A percentile compares a stretch with the other conserved stretches of the same genome.
Conservation (phyloP, 306 rosid genomes). For the Comarum palustre region DNA sequence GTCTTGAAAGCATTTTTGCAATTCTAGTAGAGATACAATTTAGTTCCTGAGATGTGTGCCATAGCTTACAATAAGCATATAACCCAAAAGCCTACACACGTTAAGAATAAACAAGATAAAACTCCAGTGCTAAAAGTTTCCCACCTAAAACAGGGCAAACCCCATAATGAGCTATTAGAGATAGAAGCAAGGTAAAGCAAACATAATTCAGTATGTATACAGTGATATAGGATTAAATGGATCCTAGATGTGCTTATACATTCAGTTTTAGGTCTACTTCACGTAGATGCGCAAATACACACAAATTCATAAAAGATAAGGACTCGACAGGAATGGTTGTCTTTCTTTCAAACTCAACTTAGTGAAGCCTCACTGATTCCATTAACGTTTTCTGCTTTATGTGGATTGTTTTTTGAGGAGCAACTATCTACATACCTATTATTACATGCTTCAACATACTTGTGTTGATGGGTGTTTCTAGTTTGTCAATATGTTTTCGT, state of each 20-base stretch:
- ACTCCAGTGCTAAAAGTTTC: not conserved
- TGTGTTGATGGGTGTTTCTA: slow-evolving; percentile 13
- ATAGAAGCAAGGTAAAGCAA: not conserved
- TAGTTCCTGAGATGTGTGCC: not conserved
- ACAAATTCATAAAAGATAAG: not conserved
- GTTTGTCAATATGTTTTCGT: slow-evolving; percentile 16
- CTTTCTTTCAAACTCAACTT: not conserved
- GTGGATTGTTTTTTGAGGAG: not conserved
- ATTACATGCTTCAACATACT: not conserved
- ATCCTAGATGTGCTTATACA: not conserved
- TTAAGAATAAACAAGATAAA: not conserved
- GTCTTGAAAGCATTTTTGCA: not conserved
- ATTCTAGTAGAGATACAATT: not conserved
- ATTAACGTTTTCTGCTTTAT: not conserved
- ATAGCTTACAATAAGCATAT: not conserved
- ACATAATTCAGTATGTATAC: not conserved
- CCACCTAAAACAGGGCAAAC: not conserved
- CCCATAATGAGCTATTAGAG: not conserved
- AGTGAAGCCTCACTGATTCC: not conserved
- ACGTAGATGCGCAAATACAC: not conserved
- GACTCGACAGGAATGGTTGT: not conserved
- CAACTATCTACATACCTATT: not conserved
- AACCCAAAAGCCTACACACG: not conserved
- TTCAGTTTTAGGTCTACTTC: not conserved
- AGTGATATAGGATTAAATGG: not conserved